These are phyloP conservation scores for Backusella macrospora DNA, from an alignment of 192 early-diverging fungal species.

Conservation along the genomic window DNA sequence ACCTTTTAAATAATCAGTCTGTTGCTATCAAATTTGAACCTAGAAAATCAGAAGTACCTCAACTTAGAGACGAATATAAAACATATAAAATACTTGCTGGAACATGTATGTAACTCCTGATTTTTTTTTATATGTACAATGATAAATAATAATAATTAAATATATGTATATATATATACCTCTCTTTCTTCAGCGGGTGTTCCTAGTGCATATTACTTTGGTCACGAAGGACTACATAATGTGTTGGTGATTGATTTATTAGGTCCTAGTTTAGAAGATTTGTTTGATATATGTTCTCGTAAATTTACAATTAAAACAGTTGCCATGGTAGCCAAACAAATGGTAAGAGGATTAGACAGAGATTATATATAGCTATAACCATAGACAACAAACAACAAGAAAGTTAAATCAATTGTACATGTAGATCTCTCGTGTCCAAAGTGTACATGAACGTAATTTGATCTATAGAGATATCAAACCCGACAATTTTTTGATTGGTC, in stretches of 20 bases:
- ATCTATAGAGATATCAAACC: conserved; percentile 98
- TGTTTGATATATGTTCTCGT: conserved; percentile 43
- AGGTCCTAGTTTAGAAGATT: conserved; percentile 51
- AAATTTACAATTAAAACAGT: conserved; percentile 46
- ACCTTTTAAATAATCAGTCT: conserved; percentile 85
- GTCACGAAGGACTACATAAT: conserved; percentile 46
- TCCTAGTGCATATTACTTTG: conserved; percentile 91
- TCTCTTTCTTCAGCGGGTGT: conserved; percentile 80
- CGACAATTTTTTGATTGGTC: conserved; percentile 95
- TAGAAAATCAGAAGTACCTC: conserved; percentile 93
- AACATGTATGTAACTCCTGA: too few relatives aligned
- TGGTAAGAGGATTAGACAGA: conserved; percentile 34
- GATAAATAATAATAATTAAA: too few relatives aligned
- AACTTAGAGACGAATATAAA: conserved; percentile 92
- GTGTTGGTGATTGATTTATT: conserved; percentile 52
- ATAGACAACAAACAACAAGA: too few relatives aligned
- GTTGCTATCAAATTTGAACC: conserved; percentile 98
- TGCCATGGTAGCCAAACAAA: conserved; percentile 49
- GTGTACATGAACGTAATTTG: conserved; percentile 89
- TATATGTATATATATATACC: too few relatives aligned
- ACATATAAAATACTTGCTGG: conserved; percentile 91
- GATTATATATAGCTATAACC: too few relatives aligned
- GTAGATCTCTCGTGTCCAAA: conserved; percentile 75
- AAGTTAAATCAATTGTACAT: too few relatives aligned
- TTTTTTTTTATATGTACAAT: too few relatives aligned